Base-by-base conservation (phyloP, 2,329 filamentous ascomycete genomes). In the Aspergillus pseudoviridinutans region DNA sequence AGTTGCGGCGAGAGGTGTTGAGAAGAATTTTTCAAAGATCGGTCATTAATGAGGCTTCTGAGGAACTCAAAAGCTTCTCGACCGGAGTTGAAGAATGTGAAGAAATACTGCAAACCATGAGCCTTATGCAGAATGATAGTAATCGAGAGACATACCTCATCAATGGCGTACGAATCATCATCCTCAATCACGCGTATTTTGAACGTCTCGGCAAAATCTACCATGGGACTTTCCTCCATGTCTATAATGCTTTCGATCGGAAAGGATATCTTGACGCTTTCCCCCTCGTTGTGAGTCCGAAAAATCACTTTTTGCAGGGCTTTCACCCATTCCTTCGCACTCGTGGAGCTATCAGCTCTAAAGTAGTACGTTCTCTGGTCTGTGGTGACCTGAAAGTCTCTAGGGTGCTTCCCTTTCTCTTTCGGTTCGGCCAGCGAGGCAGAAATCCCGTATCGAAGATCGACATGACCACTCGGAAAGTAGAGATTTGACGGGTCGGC, bases 281-380 rank as follows among this genome's bases (percentile, higher is more conserved):
- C 92, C 9, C 94, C 93, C 61, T 97, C 93, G 68, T 97, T 97
- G 75, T 95, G 92, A 10, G 92, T 93, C 52, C 92, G 84, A 70
- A 97, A 97, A 57, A 97, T 97, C 65, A 96, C 92, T 58, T 94
- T 90, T 70, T 97, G 93, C 27, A 99, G 79, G 54, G 90, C 87
- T 74, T 94, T 94, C 49, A 97, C 92, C 94, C 94, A 99, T 78
- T 97, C 94, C 72, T 91, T 94, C 10, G 94, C 94, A 70, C 90
- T 96, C 3, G 87, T 83, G 1, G 85, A 82, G 70, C 91, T 97
- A 71, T 99, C 94, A 41, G 93, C 94, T 68, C 86, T 87, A 78
- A 97, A 95, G 67, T 91, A 84, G 74, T 94, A 96, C 1, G 86
- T 92, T 55, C 91, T 84, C 61, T 92, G 85, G 69, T 92, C 85